Evolutionary conservation across 2,329 filamentous ascomycete species (phyloP), one percentile per base, ranked within the genome.

Genomic region (Camillea tinctor): DNA sequence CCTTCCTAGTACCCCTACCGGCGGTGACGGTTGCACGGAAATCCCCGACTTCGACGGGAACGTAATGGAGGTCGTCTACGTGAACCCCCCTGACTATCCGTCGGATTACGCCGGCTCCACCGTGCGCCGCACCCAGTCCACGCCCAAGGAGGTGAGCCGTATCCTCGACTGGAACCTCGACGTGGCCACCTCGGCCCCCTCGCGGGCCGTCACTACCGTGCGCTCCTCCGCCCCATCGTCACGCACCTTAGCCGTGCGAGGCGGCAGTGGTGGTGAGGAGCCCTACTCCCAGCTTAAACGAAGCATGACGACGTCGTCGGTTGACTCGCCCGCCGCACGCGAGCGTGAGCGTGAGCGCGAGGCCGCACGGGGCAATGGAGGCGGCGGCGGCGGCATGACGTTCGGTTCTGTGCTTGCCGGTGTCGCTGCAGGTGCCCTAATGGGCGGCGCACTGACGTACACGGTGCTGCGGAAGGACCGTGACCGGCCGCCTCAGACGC

Each of bases 1-100:
- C 56, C 60, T 57, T 51, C 55, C 66, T n/a, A 68, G 66, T 23
- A 49, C 64, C 6, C 56, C 57, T 49, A 30, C 58, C 63, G 70
- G 69, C 71, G 74, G 72, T 65, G 76, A 75, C 64, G 75, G 68
- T 66, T 74, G 69, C 77, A 84, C 75, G 79, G 85, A 78, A 81
- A 87, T 92, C 49, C 83, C 87, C 61, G 92, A 96, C 74, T 83
- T 91, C 57, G 92, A 96, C 77, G 91, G 91, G 55, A 96, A 96
- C 77, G 90, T 84, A 67, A 87, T 96, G 72, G 91, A 95, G 71
- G 89, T 91, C 26, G 85, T 93, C 54, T 90, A 87, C 72, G 80
- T 80, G 8, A 72, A 73, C 13, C 71, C 73, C 48, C 66, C 68
- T 49, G 73, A 74, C 36, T 76, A 79, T 55, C 67, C 73, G 23